Base-by-base conservation (phyloP, 1,284 basidiomycete genomes). In the Thelephora terrestris region DNA sequence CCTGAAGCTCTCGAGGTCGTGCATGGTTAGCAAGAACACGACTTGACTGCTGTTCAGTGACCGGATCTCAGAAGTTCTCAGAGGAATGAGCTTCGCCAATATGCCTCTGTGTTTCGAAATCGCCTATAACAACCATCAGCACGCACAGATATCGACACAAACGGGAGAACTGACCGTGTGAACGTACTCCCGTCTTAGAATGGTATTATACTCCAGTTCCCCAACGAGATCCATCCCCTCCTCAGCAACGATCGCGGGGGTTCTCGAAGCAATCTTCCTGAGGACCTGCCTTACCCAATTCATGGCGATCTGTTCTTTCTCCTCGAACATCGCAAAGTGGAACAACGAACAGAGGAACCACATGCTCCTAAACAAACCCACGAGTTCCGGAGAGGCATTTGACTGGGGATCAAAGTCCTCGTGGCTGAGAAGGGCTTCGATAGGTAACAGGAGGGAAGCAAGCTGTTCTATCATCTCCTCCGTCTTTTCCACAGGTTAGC, bases 271-370 rank as follows among this genome's bases (percentile, higher is more conserved):
- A 53, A 99, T 93, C 18, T 82, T 78, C 23, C 77, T 74, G 20
- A 98, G 73, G 2, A 89, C 85, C 23, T 84, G 81, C 46, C 75
- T 73, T 48, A 87, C 75, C 82, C 87, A 88, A 37, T 82, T 77
- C 69, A 84, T 82, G 5, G 85, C 80, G 35, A 72, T 71, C 38
- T 70, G 71, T 45, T 77, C 74, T 50, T 61, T 69, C 64, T 51
- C 74, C 63, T 59, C 77, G 0, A 50, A 40, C 64, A 51, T 63
- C 52, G 54, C 70, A 55, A 91, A 85, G 34, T 85, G 80, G 58
- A 93, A 92, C 14, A 97, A 74, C 17, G 88, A 79, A 58, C 89
- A 91, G 12, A 97, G 68, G 66, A 96, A 91, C 95, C 95, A 99
- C 68, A 94, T 76, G 62, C 92, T 93, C 43, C 94, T 79, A 76